phyloP scores from a whole-genome alignment of 2,329 filamentous ascomycete species.

The Cercospora citrullina region DNA sequence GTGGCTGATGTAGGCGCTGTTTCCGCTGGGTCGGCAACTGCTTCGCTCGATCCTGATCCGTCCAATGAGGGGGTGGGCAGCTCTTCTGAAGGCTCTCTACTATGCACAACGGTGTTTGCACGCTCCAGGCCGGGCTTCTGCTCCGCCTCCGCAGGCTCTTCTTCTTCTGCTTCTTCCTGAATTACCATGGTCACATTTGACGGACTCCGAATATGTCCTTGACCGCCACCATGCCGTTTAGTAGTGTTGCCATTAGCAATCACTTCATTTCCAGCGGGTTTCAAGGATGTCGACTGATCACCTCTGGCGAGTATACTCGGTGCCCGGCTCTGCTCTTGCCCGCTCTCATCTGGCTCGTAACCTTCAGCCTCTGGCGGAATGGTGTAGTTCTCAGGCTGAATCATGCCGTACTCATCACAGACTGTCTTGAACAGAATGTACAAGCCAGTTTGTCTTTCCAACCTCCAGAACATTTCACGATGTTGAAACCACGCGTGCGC shows the following conservation, averaged over 20 bases:
- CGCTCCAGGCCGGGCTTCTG: conserved; percentile 30
- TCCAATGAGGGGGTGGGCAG: conserved; percentile 53
- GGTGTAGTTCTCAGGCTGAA: conserved; percentile 94
- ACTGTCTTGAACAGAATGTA: conserved; percentile 98
- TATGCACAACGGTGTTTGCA: conserved; percentile 28
- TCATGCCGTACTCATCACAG: conserved; percentile 84
- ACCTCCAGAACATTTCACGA: conserved; percentile 88
- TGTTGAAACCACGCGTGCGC: conserved; percentile 99
- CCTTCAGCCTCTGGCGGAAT: conserved; percentile 92
- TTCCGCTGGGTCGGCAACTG: conserved; percentile 1
- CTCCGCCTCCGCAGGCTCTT: conserved; percentile 27
- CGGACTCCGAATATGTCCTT: conserved; percentile 68
- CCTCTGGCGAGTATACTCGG: conserved; percentile 24
- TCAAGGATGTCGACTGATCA: conserved; percentile 25
- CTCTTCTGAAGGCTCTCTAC: conserved; percentile 8
- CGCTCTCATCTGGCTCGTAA: conserved; percentile 54
- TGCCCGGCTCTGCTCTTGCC: conserved; percentile 12
- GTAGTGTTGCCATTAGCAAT: conserved; percentile 67
- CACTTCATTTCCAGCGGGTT: conserved; percentile 44
- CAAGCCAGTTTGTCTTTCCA: conserved; percentile 85
- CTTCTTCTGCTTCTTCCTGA: conserved; percentile 73
- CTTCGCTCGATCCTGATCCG: conserved; percentile 17
- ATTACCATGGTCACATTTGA: conserved; percentile 72
- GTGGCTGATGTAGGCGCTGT: neutral
- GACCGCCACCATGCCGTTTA: conserved; percentile 65